Evolutionary conservation across 805 yeast genomes (phyloP).

Genomic region (Wickerhamiella sorbophila): DNA sequence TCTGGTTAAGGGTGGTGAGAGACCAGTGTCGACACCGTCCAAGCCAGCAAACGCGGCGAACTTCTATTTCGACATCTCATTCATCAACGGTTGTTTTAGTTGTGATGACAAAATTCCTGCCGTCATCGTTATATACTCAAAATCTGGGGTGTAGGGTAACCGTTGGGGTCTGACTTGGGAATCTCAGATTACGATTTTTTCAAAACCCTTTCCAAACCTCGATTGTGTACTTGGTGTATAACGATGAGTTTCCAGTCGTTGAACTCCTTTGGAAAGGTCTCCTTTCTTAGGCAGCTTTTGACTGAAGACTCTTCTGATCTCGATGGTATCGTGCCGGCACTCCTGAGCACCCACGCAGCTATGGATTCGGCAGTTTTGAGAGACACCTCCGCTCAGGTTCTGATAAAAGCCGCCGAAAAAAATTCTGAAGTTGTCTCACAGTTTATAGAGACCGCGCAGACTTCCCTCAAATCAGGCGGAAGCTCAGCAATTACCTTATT

Average conservation of each 20-base stretch:
- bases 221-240: too few relatives aligned
- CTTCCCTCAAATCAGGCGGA: neutral
- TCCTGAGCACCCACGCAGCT: neutral
- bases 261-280: neutral
- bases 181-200: neutral
- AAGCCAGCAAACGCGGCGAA: constrained; percentile 15
- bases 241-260: neutral
- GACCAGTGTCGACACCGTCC: constrained; percentile 18
- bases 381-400: neutral
- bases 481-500: neutral
- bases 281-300: neutral
- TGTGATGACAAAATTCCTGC: constrained; percentile 9
- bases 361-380: neutral
- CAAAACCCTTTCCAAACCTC: too few relatives aligned
- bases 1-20: constrained; percentile 16
- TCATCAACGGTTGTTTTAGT: constrained; percentile 19
- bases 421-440: neutral
- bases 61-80: constrained; percentile 6
- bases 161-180: neutral
- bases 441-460: neutral
- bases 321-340: neutral
- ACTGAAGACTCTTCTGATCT: neutral
- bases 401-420: neutral
- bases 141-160: neutral
- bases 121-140: neutral